phyloP scores from a whole-genome alignment of 345 rosid species.

The Turritis glabra region DNA sequence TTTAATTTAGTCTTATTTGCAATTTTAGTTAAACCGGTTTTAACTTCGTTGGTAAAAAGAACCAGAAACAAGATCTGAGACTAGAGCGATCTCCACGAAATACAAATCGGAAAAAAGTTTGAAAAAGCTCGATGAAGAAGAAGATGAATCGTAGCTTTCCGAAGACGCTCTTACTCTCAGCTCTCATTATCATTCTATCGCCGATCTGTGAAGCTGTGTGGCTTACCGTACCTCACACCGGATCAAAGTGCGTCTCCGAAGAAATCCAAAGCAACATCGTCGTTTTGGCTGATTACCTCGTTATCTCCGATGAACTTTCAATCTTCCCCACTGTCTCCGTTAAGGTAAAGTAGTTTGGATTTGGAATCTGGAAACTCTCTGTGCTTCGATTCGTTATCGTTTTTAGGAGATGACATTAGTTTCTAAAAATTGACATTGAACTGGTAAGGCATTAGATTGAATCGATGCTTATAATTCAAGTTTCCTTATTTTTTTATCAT shows the following conservation, averaged over 20 bases:
- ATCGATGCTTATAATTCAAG: neutral
- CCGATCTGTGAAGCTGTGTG: slow-evolving; percentile 57
- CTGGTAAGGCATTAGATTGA: neutral
- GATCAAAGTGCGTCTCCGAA: slow-evolving; percentile 94
- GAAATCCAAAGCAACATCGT: slow-evolving; percentile 79
- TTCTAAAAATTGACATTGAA: neutral
- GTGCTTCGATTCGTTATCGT: slow-evolving; percentile 2
- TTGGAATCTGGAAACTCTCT: slow-evolving; percentile 7
- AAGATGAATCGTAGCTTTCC: slow-evolving; percentile 10
- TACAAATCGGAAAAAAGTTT: neutral
- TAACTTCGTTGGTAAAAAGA: neutral
- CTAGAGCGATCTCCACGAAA: neutral
- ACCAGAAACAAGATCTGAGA: slow-evolving; percentile 19
- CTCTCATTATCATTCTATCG: slow-evolving; percentile 3
- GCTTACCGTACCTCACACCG: slow-evolving; percentile 65
- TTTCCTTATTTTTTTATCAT: slow-evolving; percentile 3
- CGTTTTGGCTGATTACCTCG: slow-evolving; percentile 79
- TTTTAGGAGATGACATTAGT: neutral
- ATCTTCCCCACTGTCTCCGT: slow-evolving; percentile 57
- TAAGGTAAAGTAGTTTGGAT: slow-evolving; percentile 50
- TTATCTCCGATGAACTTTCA: slow-evolving; percentile 59
- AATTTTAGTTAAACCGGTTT: too few relatives aligned
- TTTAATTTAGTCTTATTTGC: too few relatives aligned
- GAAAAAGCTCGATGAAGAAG: slow-evolving; percentile 11
- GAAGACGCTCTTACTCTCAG: slow-evolving; percentile 18